These are phyloP conservation scores for Arctium lappa DNA, from an alignment of 129 eudicot genomes.

Conservation along the genomic window DNA sequence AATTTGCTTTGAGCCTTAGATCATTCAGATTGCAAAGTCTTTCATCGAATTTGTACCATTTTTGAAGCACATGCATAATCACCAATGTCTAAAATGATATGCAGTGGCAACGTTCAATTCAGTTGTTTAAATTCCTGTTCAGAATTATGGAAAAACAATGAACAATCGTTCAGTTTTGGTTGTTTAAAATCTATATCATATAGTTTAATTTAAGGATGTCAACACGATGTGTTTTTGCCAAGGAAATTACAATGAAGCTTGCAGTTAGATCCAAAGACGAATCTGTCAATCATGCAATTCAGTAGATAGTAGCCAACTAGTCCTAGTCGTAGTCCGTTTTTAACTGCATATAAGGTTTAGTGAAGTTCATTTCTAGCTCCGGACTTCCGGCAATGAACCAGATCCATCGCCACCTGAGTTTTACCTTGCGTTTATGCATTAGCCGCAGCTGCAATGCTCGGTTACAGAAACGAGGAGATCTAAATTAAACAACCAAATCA, in stretches of 20 bases:
- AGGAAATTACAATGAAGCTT: background rate
- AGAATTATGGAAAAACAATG: background rate
- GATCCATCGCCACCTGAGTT: background rate
- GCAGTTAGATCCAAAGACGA: background rate
- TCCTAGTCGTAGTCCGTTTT: background rate
- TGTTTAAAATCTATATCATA: background rate
- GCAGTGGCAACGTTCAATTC: background rate
- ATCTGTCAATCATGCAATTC: background rate
- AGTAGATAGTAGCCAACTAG: background rate
- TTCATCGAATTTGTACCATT: slow-evolving; percentile 15
- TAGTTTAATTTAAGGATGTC: background rate
- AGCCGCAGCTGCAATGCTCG: background rate
- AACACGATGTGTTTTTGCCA: background rate
- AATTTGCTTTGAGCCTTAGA: slow-evolving; percentile 25
- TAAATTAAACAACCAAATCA: background rate
- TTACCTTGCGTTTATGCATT: background rate
- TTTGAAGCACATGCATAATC: slow-evolving; percentile 8
- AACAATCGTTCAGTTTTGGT: background rate
- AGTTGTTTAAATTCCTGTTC: background rate
- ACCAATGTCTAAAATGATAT: background rate
- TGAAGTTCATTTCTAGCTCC: background rate
- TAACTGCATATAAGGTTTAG: background rate
- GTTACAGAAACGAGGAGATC: background rate
- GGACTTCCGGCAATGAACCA: background rate
- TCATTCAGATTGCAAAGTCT: slow-evolving; percentile 9